These are phyloP conservation scores for Aspergillus carlsbadensis DNA, from an alignment of 495 filamentous ascomycete genomes.

Conservation along the genomic window DNA sequence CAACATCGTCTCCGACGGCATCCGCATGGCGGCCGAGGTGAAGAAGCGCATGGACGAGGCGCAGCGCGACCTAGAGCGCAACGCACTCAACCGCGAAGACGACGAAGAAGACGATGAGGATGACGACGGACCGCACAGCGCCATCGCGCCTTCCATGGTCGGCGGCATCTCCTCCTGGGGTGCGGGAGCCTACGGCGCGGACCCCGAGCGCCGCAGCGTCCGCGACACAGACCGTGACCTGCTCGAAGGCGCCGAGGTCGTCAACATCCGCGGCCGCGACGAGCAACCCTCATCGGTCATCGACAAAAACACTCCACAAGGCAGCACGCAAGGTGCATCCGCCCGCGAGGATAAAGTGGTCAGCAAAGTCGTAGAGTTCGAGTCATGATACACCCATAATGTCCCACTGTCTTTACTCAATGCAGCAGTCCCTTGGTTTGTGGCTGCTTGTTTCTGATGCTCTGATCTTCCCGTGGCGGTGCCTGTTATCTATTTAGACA, in stretches of 20 bases:
- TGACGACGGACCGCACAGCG: constrained; percentile 37
- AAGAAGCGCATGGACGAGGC: constrained; percentile 90
- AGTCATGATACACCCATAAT: constrained; percentile 30
- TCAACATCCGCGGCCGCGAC: constrained; percentile 29
- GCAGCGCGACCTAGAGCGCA: constrained; percentile 78
- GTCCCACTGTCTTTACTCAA: neutral
- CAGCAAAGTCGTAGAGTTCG: constrained; percentile 42
- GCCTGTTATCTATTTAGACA: constrained; percentile 5
- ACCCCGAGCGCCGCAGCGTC: constrained; percentile 49
- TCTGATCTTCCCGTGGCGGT: neutral
- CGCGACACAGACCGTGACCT: constrained; percentile 25
- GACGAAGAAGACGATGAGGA: constrained; percentile 80
- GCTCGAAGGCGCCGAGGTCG: constrained; percentile 23
- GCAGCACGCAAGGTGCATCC: neutral
- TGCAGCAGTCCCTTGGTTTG: neutral
- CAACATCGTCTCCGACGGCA: constrained; percentile 95
- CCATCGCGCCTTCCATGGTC: constrained; percentile 29
- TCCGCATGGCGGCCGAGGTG: constrained; percentile 91
- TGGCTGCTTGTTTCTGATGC: neutral
- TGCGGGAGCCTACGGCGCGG: constrained; percentile 49
- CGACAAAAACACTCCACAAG: constrained; percentile 18
- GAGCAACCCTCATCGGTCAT: constrained; percentile 26
- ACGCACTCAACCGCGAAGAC: constrained; percentile 66
- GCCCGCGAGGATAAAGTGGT: constrained; percentile 30
- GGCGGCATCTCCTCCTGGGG: constrained; percentile 48